A percentile compares a stretch with the other conserved stretches of the same genome.
phyloP scores from a whole-genome alignment of 768 basidiomycete species.

The Clavulina sp. region DNA sequence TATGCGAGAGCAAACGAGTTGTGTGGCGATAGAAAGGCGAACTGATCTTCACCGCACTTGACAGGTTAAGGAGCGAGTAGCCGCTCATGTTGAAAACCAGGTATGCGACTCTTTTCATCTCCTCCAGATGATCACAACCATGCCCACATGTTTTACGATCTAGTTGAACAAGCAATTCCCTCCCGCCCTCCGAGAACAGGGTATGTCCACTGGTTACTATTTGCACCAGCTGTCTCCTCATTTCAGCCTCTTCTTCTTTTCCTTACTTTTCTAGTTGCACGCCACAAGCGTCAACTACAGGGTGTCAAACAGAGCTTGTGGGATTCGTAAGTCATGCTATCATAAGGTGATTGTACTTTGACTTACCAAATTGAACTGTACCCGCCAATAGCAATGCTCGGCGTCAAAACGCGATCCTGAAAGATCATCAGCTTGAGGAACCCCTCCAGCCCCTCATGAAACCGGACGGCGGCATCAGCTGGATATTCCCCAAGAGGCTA shows the following conservation, averaged over 20 bases:
- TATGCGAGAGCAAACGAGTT: too few species aligned
- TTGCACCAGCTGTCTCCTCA: too few species aligned
- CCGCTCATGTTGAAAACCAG: too few species aligned
- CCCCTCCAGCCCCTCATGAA: conserved; percentile 29
- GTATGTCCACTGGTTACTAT: too few species aligned
- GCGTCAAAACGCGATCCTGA: conserved; percentile 25
- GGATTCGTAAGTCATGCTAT: conserved; percentile 27
- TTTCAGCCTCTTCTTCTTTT: too few species aligned
- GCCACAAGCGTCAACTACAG: conserved; percentile 28
- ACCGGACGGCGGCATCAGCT: conserved; percentile 30
- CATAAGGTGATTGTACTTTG: background rate
- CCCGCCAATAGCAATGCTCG: conserved; percentile 27
- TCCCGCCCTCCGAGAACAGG: background rate
- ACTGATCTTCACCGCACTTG: too few species aligned
- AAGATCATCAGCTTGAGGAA: conserved; percentile 26
- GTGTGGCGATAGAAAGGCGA: too few species aligned
- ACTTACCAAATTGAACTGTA: background rate
- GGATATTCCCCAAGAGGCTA: conserved; percentile 32
- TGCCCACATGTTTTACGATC: too few species aligned
- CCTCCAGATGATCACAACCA: too few species aligned
- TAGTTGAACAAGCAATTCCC: conserved; percentile 1
- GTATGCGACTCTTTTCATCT: too few species aligned
- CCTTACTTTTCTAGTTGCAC: conserved; percentile 8
- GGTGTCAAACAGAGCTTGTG: conserved; percentile 28
- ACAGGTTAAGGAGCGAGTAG: too few species aligned